Evolutionary conservation across 106 monocot species (phyloP).

Genomic region (Hemerocallis citrina): DNA sequence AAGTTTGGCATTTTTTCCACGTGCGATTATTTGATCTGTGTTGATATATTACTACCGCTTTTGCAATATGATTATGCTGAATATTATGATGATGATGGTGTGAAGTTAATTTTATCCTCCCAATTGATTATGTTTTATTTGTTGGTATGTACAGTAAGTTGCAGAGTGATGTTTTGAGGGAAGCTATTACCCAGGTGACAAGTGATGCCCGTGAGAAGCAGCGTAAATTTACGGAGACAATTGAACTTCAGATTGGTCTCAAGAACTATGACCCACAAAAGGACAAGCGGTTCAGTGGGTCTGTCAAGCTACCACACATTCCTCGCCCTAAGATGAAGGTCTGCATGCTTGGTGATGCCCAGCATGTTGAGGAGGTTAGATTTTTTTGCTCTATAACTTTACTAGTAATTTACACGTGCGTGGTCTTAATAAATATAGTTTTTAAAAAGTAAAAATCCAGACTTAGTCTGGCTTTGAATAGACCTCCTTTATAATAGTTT

Average conservation of each 20-base stretch:
- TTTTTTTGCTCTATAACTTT: too few species aligned
- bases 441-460: too few species aligned
- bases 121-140: background rate
- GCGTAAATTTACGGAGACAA: constrained; percentile 26
- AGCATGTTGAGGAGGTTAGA: constrained; percentile 34
- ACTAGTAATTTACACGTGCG: too few species aligned
- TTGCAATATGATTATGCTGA: background rate
- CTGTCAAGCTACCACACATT: constrained; percentile 31
- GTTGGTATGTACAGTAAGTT: constrained; percentile 23
- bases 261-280: constrained; percentile 41
- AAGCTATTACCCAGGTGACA: constrained; percentile 18
- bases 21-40: background rate
- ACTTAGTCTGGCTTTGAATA: too few species aligned
- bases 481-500: too few species aligned
- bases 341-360: constrained; percentile 55
- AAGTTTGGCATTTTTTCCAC: too few species aligned
- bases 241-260: constrained; percentile 42
- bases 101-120: background rate
- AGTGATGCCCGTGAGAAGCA: constrained; percentile 15
- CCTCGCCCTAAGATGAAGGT: constrained; percentile 33
- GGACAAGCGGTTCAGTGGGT: constrained; percentile 38
- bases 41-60: background rate
- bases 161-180: constrained; percentile 35
- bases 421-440: too few species aligned
- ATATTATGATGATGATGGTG: too few species aligned